Evolutionary conservation across 768 basidiomycete genomes (phyloP).

Genomic region (Pholiota conissans): DNA sequence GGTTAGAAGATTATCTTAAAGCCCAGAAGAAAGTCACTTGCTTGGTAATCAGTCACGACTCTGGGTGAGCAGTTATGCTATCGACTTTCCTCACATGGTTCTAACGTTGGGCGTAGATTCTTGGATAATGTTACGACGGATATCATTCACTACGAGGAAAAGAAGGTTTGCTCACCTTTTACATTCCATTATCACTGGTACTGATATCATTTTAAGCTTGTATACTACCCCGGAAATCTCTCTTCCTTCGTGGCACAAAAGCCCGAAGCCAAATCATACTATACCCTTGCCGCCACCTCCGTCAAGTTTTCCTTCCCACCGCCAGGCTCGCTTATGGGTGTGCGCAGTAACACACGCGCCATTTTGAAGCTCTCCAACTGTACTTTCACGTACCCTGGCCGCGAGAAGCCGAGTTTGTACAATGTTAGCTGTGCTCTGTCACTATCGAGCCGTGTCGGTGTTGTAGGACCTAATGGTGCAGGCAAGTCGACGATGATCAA

Average conservation of each 20-base stretch:
- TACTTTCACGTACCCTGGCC: slow-evolving; percentile 93
- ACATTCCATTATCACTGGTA: slow-evolving; percentile 14
- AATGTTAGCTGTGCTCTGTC: slow-evolving; percentile 92
- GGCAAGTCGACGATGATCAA: slow-evolving; percentile 97
- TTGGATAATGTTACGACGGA: slow-evolving; percentile 95
- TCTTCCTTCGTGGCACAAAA: slow-evolving; percentile 87
- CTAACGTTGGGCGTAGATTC: slow-evolving; percentile 51
- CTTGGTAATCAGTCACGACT: slow-evolving; percentile 95
- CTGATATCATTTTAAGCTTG: slow-evolving; percentile 52
- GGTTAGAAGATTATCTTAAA: slow-evolving; percentile 88
- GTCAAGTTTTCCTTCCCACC: slow-evolving; percentile 96
- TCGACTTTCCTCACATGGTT: background rate
- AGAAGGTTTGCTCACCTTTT: slow-evolving; percentile 57
- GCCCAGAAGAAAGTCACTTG: slow-evolving; percentile 84
- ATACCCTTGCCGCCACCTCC: slow-evolving; percentile 90
- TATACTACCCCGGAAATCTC: slow-evolving; percentile 92
- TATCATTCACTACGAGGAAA: slow-evolving; percentile 95
- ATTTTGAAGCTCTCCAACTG: slow-evolving; percentile 91
- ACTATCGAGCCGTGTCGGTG: slow-evolving; percentile 92
- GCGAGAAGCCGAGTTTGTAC: slow-evolving; percentile 73
- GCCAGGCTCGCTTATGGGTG: slow-evolving; percentile 95
- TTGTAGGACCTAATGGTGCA: slow-evolving; percentile 91
- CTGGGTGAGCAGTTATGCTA: slow-evolving; percentile 57
- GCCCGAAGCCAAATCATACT: slow-evolving; percentile 95
- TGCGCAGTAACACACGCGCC: slow-evolving; percentile 92